These are phyloP conservation scores for Reticulascus tulasneorum DNA, from an alignment of 2,329 filamentous ascomycete genomes.

Conservation along the genomic window DNA sequence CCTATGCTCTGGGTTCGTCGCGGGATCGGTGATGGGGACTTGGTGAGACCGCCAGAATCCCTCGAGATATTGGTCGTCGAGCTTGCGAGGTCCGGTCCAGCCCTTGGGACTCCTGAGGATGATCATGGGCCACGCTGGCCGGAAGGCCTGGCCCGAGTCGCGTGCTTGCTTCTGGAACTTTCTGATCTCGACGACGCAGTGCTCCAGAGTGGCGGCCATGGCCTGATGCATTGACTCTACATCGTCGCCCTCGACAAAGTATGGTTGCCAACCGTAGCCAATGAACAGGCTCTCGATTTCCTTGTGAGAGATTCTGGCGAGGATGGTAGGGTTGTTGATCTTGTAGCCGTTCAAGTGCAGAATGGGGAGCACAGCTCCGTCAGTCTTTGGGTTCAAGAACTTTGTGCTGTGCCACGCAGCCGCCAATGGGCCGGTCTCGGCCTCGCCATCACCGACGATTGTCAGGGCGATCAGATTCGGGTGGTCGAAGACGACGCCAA, in stretches of 20 bases:
- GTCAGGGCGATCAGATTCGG: slow-evolving; percentile 71
- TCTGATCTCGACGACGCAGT: slow-evolving; percentile 66
- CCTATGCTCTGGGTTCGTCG: slow-evolving; percentile 60
- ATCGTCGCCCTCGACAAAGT: slow-evolving; percentile 76
- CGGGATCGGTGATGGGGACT: slow-evolving; percentile 69
- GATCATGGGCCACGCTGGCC: slow-evolving; percentile 76
- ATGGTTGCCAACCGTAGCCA: slow-evolving; percentile 75
- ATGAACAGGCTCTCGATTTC: slow-evolving; percentile 66
- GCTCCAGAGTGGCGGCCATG: slow-evolving; percentile 73
- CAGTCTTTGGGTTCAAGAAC: slow-evolving; percentile 74
- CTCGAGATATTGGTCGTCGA: slow-evolving; percentile 66
- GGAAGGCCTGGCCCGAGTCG: slow-evolving; percentile 63
- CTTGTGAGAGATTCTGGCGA: slow-evolving; percentile 69
- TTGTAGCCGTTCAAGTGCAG: slow-evolving; percentile 82
- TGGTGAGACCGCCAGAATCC: slow-evolving; percentile 81
- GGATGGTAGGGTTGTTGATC: slow-evolving; percentile 74
- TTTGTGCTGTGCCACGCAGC: slow-evolving; percentile 81
- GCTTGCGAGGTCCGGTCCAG: slow-evolving; percentile 71
- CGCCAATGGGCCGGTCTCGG: slow-evolving; percentile 75
- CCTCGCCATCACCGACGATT: slow-evolving; percentile 76
- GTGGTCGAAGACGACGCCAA: slow-evolving; percentile 72
- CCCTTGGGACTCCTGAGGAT: slow-evolving; percentile 74
- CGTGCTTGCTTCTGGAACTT: slow-evolving; percentile 68
- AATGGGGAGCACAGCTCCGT: slow-evolving; percentile 73
- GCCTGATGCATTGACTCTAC: slow-evolving; percentile 74